phyloP scores from a whole-genome alignment of 768 basidiomycete species.

The Termitomyces sp. region DNA sequence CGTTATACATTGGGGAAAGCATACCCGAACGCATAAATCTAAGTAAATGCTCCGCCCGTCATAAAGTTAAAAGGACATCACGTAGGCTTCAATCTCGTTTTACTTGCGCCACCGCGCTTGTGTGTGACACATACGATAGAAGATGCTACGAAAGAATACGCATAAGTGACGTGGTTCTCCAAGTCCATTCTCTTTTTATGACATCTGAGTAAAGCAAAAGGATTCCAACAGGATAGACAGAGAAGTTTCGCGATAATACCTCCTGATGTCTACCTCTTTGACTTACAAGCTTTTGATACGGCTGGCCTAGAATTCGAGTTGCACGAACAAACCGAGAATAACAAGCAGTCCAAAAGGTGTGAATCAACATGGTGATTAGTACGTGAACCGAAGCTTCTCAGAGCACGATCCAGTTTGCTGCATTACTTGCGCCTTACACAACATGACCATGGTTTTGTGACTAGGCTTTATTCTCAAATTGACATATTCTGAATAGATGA shows the following conservation, averaged over 20 bases:
- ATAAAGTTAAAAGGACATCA: not conserved
- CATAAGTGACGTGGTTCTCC: not conserved
- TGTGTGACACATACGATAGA: not conserved
- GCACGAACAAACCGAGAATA: not conserved
- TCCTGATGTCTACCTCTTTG: not conserved
- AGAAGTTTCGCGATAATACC: not conserved
- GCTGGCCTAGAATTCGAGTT: not conserved
- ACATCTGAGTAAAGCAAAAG: no score
- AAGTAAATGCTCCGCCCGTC: not conserved
- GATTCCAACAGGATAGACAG: not conserved
- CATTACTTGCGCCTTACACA: not conserved
- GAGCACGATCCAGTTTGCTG: not conserved
- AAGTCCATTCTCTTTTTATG: no score
- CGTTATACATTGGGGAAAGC: not conserved
- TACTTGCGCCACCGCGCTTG: not conserved
- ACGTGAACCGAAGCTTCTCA: not conserved
- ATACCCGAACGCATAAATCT: not conserved
- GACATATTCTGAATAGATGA: not conserved
- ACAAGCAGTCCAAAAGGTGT: not conserved
- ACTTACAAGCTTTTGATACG: not conserved
- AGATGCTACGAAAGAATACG: not conserved
- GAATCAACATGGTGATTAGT: not conserved
- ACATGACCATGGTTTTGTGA: not conserved
- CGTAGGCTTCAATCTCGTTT: not conserved
- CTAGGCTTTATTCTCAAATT: not conserved